Conservation (phyloP, 225 moss, liverwort and hornwort genomes). For the Asterella californica region DNA sequence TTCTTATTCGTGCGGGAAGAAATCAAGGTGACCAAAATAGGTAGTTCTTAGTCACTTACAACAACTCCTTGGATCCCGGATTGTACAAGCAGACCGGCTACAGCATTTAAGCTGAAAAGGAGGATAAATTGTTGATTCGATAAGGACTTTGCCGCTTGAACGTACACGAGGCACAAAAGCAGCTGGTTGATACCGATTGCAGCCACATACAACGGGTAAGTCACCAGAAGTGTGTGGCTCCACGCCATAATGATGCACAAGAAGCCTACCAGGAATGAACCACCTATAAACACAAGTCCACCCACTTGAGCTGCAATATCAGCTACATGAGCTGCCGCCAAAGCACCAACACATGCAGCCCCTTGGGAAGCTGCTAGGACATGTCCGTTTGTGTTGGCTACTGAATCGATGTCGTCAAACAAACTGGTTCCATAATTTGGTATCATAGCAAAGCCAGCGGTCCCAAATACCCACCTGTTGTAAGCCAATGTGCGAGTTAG, state of each 20-base stretch:
- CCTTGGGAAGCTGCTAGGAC: slow-evolving; percentile 47
- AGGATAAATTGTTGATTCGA: slow-evolving; percentile 45
- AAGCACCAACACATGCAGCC: slow-evolving; percentile 38
- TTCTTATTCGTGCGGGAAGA: not conserved
- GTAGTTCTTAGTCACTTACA: slow-evolving; percentile 22
- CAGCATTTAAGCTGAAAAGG: slow-evolving; percentile 48
- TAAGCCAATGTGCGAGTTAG: not conserved
- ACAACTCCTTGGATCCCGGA: slow-evolving; percentile 37
- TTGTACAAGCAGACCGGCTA: slow-evolving; percentile 36
- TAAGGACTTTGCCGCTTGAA: slow-evolving; percentile 43
- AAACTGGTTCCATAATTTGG: slow-evolving; percentile 44
- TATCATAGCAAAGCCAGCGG: slow-evolving; percentile 46
- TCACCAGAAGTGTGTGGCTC: slow-evolving; percentile 39
- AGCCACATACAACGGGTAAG: slow-evolving; percentile 37
- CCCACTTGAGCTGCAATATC: slow-evolving; percentile 30
- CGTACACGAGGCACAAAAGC: slow-evolving; percentile 49
- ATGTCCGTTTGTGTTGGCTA: slow-evolving; percentile 41
- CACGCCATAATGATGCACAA: slow-evolving; percentile 42
- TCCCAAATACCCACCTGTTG: slow-evolving; percentile 49
- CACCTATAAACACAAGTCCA: slow-evolving; percentile 31
- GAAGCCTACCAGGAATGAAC: slow-evolving; percentile 31
- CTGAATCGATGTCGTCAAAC: slow-evolving; percentile 41
- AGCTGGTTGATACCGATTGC: slow-evolving; percentile 42
- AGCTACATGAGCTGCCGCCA: slow-evolving; percentile 35
- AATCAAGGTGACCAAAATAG: not conserved